A percentile compares a stretch with the other conserved stretches of the same genome.
Evolutionary conservation across 345 rosid genomes (phyloP).

Genomic region (Physaria fendleri): DNA sequence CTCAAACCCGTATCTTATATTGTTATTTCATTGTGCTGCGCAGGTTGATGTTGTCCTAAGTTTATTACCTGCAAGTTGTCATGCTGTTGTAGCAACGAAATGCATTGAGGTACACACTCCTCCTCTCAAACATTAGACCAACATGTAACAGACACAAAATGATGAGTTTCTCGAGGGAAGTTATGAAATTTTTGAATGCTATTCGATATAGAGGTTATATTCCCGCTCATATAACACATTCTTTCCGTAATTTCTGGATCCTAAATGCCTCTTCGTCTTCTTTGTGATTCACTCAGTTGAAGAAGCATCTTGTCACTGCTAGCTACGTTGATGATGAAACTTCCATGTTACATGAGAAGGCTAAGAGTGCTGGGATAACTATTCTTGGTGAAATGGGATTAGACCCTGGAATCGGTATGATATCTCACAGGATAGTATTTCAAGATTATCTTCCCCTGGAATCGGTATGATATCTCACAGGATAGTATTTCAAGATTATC

Average conservation of each 20-base stretch:
- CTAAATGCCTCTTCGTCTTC: constrained; percentile 1
- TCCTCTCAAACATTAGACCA: constrained; percentile 1
- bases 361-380: constrained; percentile 68
- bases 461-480: constrained; percentile 47
- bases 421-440: not conserved
- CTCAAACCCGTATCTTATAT: not conserved
- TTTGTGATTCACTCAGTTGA: constrained; percentile 43
- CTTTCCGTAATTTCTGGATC: not conserved
- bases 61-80: constrained; percentile 76
- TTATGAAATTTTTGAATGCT: not conserved
- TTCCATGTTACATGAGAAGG: constrained; percentile 56
- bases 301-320: constrained; percentile 90
- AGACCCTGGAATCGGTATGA: constrained; percentile 95
- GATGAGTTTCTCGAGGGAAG: not conserved
- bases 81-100: constrained; percentile 55
- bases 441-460: constrained; percentile 44
- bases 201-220: not conserved
- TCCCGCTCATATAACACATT: not conserved
- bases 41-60: constrained; percentile 91
- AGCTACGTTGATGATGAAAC: constrained; percentile 82
- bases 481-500: not conserved
- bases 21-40: constrained; percentile 12
- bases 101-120: constrained; percentile 65
- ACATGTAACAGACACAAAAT: not conserved
- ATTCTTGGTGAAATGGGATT: constrained; percentile 98